Conservation (phyloP, 106 monocot species). For the Allium sativum region DNA sequence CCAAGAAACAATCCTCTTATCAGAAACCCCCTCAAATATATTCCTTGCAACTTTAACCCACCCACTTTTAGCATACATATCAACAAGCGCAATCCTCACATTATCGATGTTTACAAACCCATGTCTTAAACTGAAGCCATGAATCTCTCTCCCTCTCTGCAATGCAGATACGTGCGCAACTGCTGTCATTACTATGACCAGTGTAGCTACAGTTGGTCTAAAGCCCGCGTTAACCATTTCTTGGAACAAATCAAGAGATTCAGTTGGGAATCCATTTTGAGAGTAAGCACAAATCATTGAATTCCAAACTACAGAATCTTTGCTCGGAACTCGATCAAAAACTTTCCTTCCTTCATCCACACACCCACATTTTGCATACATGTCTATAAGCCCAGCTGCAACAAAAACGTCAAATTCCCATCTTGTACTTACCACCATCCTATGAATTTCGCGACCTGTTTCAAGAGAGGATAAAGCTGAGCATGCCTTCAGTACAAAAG, state of each 20-base stretch:
- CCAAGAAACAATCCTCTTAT: slow-evolving; percentile 18
- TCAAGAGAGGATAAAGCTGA: slow-evolving; percentile 31
- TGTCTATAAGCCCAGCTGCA: slow-evolving; percentile 61
- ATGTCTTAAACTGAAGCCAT: slow-evolving; percentile 40
- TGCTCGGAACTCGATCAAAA: slow-evolving; percentile 36
- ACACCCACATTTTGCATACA: slow-evolving; percentile 69
- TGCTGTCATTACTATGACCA: slow-evolving; percentile 57
- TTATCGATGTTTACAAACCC: slow-evolving; percentile 40
- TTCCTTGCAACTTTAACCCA: slow-evolving; percentile 36
- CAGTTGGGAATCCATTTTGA: slow-evolving; percentile 39
- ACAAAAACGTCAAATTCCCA: slow-evolving; percentile 56
- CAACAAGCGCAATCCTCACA: slow-evolving; percentile 61
- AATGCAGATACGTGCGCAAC: slow-evolving; percentile 46
- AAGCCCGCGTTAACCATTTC: slow-evolving; percentile 36
- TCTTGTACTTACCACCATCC: slow-evolving; percentile 12
- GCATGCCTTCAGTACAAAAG: slow-evolving; percentile 80
- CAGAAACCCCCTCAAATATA: slow-evolving; percentile 42
- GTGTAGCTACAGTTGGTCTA: slow-evolving; percentile 47
- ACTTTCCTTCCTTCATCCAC: slow-evolving; percentile 36
- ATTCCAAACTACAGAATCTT: slow-evolving; percentile 74
- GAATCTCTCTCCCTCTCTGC: slow-evolving; percentile 53
- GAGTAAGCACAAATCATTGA: slow-evolving; percentile 73
- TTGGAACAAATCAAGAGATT: slow-evolving; percentile 35
- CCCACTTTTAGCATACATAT: slow-evolving; percentile 90
- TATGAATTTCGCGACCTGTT: slow-evolving; percentile 40